These are phyloP conservation scores for Hypsizygus marmoreus DNA, from an alignment of 768 basidiomycete genomes.

Conservation along the genomic window DNA sequence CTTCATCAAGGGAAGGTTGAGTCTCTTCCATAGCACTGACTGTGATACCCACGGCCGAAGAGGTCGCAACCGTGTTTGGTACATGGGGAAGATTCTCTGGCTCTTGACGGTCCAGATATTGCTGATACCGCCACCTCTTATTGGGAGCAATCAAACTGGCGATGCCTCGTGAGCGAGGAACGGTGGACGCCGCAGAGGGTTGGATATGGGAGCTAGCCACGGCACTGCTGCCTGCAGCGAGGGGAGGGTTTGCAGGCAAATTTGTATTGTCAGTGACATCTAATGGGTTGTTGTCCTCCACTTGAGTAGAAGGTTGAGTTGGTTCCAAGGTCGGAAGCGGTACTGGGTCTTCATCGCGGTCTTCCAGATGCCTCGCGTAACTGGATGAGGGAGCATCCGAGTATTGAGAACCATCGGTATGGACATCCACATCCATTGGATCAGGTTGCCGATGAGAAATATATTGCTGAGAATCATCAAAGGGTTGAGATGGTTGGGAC, in stretches of 20 bases:
- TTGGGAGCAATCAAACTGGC: slow-evolving; percentile 27
- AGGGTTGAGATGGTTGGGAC: slow-evolving; percentile 25
- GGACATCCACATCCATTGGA: slow-evolving; percentile 11
- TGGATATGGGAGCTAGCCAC: too few relatives aligned
- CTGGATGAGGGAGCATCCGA: slow-evolving; percentile 40
- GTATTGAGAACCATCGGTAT: slow-evolving; percentile 19
- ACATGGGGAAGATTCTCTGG: neutral
- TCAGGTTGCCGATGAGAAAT: slow-evolving; percentile 16
- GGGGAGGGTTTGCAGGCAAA: too few relatives aligned
- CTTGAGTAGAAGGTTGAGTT: slow-evolving; percentile 39
- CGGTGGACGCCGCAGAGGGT: too few relatives aligned
- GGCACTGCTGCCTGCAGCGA: too few relatives aligned
- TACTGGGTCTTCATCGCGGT: slow-evolving; percentile 20
- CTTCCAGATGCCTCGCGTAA: slow-evolving; percentile 38
- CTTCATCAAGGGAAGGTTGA: neutral
- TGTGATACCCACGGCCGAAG: neutral
- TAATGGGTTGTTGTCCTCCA: slow-evolving; percentile 21
- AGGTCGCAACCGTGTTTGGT: neutral
- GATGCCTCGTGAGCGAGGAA: slow-evolving; percentile 18
- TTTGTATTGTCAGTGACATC: slow-evolving; percentile 7
- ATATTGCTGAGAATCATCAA: slow-evolving; percentile 24
- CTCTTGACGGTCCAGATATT: slow-evolving; percentile 12
- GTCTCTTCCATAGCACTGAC: neutral
- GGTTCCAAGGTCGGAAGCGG: slow-evolving; percentile 12
- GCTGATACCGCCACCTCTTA: slow-evolving; percentile 29